A percentile compares a stretch with the other conserved stretches of the same genome.
Conservation (phyloP, 805 yeast species). For the Candida cerambycidarum region DNA sequence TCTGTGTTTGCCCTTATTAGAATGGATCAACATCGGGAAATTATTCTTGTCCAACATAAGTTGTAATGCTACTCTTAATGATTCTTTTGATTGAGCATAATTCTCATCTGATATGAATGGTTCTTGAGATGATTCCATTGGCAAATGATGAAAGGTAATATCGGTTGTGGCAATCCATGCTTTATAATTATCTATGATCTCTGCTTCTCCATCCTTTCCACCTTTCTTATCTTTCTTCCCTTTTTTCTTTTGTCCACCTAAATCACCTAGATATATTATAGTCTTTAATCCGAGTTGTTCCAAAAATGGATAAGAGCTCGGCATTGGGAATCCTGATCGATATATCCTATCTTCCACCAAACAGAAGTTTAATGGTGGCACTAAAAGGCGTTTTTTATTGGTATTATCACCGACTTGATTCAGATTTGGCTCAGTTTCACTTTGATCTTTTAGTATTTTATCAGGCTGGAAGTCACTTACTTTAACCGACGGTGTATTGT, state of each 20-base stretch:
- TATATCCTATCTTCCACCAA: slow-evolving; percentile 85
- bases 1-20: slow-evolving; percentile 96
- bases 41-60: slow-evolving; percentile 62
- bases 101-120: slow-evolving; percentile 61
- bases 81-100: slow-evolving; percentile 36
- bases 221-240: slow-evolving; percentile 21
- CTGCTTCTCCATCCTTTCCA: slow-evolving; percentile 52
- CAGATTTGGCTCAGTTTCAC: background rate
- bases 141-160: slow-evolving; percentile 57
- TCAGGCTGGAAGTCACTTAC: background rate
- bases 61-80: slow-evolving; percentile 56
- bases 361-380: slow-evolving; percentile 91
- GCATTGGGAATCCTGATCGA: slow-evolving; percentile 92
- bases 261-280: slow-evolving; percentile 78
- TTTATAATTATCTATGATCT: slow-evolving; percentile 55
- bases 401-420: background rate
- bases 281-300: slow-evolving; percentile 69
- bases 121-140: slow-evolving; percentile 73
- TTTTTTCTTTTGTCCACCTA: slow-evolving; percentile 29
- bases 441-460: background rate
- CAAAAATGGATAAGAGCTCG: slow-evolving; percentile 77
- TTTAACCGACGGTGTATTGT: background rate
- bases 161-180: slow-evolving; percentile 60
- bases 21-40: slow-evolving; percentile 86
- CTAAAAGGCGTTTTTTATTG: slow-evolving; percentile 23